A percentile compares a stretch with the other conserved stretches of the same genome.
These are phyloP conservation scores for Sungouiella blattae DNA, from an alignment of 805 yeast genomes.

Conservation along the genomic window DNA sequence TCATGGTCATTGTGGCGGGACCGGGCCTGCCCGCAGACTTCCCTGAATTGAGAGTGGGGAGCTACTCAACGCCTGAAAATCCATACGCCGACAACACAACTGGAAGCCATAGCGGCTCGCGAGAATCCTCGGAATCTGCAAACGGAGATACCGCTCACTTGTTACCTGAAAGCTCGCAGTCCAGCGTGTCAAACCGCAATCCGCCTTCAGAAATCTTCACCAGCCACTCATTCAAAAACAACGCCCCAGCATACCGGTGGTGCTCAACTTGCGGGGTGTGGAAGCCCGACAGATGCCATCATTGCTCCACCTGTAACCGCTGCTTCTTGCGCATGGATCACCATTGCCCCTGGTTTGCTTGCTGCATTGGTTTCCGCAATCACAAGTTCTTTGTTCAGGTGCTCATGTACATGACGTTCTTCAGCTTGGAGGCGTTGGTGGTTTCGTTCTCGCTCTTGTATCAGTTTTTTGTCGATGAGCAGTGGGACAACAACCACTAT, in stretches of 20 bases:
- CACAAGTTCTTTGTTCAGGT: conserved; percentile 80
- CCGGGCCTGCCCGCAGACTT: conserved; percentile 67
- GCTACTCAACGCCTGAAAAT: conserved; percentile 19
- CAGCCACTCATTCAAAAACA: conserved; percentile 41
- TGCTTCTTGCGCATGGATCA: conserved; percentile 57
- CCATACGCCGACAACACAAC: conserved; percentile 10
- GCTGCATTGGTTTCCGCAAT: conserved; percentile 80
- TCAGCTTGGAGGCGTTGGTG: conserved; percentile 39
- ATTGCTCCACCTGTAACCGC: conserved; percentile 46
- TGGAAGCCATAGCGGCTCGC: background rate
- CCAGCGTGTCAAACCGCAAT: background rate
- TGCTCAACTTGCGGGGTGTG: conserved; percentile 52
- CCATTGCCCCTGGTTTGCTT: conserved; percentile 87
- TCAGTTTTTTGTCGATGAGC: conserved; percentile 42
- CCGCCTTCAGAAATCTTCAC: conserved; percentile 36
- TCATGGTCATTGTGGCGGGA: conserved; percentile 48
- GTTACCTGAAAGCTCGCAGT: background rate
- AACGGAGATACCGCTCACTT: background rate
- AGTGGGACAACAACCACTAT: conserved; percentile 37
- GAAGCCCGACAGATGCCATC: conserved; percentile 62
- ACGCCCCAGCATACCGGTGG: conserved; percentile 56
- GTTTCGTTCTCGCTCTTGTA: conserved; percentile 43
- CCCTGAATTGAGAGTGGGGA: conserved; percentile 41
- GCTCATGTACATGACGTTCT: conserved; percentile 50
- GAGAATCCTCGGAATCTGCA: background rate